Conservation (phyloP, 805 yeast genomes). For the Saccharomycopsis sp. region DNA sequence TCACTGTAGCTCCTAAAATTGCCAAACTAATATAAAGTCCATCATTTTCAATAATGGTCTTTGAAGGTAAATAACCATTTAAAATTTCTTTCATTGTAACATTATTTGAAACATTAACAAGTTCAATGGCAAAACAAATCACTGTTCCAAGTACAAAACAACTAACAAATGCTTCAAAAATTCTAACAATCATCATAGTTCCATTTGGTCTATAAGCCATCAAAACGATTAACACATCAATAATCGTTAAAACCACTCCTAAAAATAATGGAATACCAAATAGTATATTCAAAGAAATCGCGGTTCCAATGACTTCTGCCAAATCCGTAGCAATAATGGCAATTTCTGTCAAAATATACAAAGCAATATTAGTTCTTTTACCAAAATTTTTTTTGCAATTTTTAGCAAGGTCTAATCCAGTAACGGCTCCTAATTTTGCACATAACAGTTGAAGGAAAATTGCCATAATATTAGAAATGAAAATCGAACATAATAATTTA, state of each 20-base stretch:
- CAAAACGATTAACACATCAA: conserved; percentile 77
- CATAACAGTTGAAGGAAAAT: conserved; percentile 77
- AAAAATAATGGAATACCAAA: conserved; percentile 68
- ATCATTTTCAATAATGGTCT: conserved; percentile 39
- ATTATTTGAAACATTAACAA: conserved; percentile 52
- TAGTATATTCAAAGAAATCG: conserved; percentile 80
- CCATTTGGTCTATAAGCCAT: conserved; percentile 84
- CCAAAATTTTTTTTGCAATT: conserved; percentile 74
- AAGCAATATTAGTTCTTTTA: conserved; percentile 39
- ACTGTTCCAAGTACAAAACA: conserved; percentile 72
- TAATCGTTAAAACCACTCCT: conserved; percentile 77
- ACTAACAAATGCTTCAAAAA: conserved; percentile 77
- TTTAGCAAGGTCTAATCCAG: conserved; percentile 86
- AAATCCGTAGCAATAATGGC: conserved; percentile 94
- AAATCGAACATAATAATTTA: conserved; percentile 64
- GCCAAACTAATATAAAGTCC: conserved; percentile 77
- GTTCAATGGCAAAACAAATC: conserved; percentile 71
- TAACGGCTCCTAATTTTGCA: conserved; percentile 84
- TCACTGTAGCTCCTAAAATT: conserved; percentile 86
- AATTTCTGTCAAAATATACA: conserved; percentile 64
- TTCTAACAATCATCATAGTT: conserved; percentile 62
- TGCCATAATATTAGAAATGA: conserved; percentile 78
- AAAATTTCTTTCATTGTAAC: conserved; percentile 51
- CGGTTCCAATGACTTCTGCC: conserved; percentile 98
- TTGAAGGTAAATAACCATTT: conserved; percentile 54